A percentile compares a stretch with the other conserved stretches of the same genome.
These are phyloP conservation scores for Alternaria brassicae DNA, from an alignment of 2,329 filamentous ascomycete genomes.

Conservation along the genomic window DNA sequence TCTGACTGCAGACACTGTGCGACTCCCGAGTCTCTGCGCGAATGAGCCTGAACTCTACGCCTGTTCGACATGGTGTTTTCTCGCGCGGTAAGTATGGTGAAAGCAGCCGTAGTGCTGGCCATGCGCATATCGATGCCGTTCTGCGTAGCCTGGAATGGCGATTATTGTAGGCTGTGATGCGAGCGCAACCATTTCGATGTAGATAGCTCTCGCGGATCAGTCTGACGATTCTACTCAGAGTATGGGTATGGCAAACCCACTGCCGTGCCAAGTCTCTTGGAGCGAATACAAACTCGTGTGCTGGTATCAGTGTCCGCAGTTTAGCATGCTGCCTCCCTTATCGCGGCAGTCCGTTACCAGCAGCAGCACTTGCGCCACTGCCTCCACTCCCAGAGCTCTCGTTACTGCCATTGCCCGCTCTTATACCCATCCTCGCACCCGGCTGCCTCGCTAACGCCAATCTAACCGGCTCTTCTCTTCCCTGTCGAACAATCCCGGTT, in stretches of 20 bases:
- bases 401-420: constrained; percentile 11
- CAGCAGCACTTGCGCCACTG: constrained; percentile 16
- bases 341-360: constrained; percentile 46
- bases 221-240: background rate
- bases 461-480: constrained; percentile 37
- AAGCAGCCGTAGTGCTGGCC: background rate
- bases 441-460: constrained; percentile 43
- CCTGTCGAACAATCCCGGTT: constrained; percentile 8
- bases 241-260: background rate
- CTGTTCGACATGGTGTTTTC: background rate
- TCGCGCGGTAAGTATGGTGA: background rate
- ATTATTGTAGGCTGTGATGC: background rate
- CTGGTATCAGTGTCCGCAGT: rapidly evolving
- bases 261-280: background rate
- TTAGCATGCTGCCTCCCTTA: constrained; percentile 20
- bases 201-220: background rate
- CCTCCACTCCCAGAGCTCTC: constrained; percentile 22
- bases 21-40: background rate
- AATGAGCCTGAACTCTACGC: background rate
- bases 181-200: background rate
- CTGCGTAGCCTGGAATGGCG: background rate
- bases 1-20: background rate
- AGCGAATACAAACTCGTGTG: background rate
- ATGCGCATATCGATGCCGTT: background rate
- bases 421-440: constrained; percentile 29